Conservation (phyloP, 2,329 filamentous ascomycete genomes). For the Calonectria honghensis region DNA sequence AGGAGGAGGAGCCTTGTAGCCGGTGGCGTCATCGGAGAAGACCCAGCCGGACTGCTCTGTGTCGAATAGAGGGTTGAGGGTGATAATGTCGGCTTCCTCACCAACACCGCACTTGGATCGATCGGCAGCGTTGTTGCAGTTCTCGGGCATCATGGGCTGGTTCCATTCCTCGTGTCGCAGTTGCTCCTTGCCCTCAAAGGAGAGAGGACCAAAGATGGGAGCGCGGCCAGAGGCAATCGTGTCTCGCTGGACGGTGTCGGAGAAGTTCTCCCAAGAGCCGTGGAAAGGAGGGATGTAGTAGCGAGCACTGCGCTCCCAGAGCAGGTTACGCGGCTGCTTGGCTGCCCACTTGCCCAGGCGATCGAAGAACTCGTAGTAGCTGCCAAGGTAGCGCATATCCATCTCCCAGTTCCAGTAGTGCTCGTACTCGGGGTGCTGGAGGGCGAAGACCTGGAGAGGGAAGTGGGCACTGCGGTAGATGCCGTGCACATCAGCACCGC, state of each 20-base stretch:
- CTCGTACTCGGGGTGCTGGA: slow-evolving; percentile 78
- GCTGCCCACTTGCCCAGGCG: slow-evolving; percentile 80
- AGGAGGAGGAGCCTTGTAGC: slow-evolving; percentile 79
- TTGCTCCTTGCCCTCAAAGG: slow-evolving; percentile 68
- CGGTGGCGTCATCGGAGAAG: slow-evolving; percentile 81
- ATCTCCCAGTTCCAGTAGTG: slow-evolving; percentile 84
- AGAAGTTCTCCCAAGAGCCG: slow-evolving; percentile 83
- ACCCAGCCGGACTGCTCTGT: slow-evolving; percentile 83
- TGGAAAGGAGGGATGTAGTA: slow-evolving; percentile 85
- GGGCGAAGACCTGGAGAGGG: slow-evolving; percentile 78
- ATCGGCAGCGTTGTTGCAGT: slow-evolving; percentile 73
- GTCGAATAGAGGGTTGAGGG: slow-evolving; percentile 86
- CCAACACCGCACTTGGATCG: slow-evolving; percentile 77
- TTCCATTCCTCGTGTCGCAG: slow-evolving; percentile 72
- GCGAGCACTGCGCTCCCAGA: slow-evolving; percentile 85
- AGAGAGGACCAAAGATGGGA: slow-evolving; percentile 82
- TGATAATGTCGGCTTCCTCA: slow-evolving; percentile 85
- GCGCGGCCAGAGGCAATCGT: slow-evolving; percentile 69
- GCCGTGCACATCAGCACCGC: slow-evolving; percentile 77
- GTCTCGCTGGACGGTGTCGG: slow-evolving; percentile 77
- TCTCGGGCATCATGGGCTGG: slow-evolving; percentile 72
- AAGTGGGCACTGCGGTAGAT: slow-evolving; percentile 81
- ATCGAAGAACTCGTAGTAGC: slow-evolving; percentile 84
- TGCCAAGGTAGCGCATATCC: slow-evolving; percentile 79
- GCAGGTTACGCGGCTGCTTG: slow-evolving; percentile 80